phyloP scores from a whole-genome alignment of 768 basidiomycete genomes.

The Amanita polypyramis region DNA sequence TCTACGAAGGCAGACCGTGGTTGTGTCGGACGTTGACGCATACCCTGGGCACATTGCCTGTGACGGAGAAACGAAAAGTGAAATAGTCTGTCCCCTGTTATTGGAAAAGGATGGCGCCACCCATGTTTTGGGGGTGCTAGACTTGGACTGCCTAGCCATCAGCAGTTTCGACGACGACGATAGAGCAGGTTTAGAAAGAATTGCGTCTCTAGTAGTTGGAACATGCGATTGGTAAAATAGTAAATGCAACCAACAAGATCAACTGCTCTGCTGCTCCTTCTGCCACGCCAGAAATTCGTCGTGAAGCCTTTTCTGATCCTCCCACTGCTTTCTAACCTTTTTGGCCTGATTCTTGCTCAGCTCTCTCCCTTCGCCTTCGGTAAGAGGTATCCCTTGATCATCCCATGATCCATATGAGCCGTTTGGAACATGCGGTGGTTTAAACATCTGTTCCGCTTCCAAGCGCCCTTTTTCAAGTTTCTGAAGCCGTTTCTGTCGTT shows the following conservation, averaged over 20 bases:
- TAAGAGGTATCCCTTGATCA: constrained; percentile 72
- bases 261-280: constrained; percentile 17
- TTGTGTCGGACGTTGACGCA: constrained; percentile 69
- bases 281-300: constrained; percentile 57
- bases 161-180: constrained; percentile 74
- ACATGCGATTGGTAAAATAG: constrained; percentile 52
- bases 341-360: constrained; percentile 74
- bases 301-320: constrained; percentile 67
- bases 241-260: constrained; percentile 6
- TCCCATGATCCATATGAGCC: constrained; percentile 80
- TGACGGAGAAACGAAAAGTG: constrained; percentile 83
- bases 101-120: constrained; percentile 21
- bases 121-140: constrained; percentile 51
- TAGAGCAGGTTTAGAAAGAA: constrained; percentile 61
- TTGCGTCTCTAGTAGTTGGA: constrained; percentile 52
- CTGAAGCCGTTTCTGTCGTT: constrained; percentile 55
- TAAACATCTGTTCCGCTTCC: constrained; percentile 72
- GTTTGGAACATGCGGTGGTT: constrained; percentile 63
- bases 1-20: constrained; percentile 37
- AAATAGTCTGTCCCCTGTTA: constrained; percentile 78
- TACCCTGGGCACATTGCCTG: constrained; percentile 95
- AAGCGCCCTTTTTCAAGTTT: constrained; percentile 82
- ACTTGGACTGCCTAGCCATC: constrained; percentile 73
- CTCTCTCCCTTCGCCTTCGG: constrained; percentile 78
- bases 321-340: constrained; percentile 67